Evolutionary conservation across 805 yeast species (phyloP), one percentile per base, ranked within the genome.

Genomic region (Wickerhamiella domercqiae): DNA sequence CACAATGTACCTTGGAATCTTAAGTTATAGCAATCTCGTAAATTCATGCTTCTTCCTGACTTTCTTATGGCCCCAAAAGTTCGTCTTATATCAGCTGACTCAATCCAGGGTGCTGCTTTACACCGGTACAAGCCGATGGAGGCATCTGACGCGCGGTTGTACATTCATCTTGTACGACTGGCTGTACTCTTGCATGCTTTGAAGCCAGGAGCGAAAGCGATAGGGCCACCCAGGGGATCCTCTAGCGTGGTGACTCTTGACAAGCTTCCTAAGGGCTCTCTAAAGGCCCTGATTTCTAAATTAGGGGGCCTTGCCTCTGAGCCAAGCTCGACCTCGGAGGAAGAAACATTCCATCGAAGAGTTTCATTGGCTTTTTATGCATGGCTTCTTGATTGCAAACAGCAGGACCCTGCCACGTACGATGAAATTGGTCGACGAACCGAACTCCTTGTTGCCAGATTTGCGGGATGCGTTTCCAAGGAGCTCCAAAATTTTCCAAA

Each of bases 321-420:
- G 62, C 26, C 26, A 24, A n/a, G 21, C 5, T 7, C 20, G 5
- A 47, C 37, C 29, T 44, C 34, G 62, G 62, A 37, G 43, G 59
- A 32, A 14, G 29, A 37, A 13, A 34, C 60, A 29, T 72, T 69
- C 36, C 72, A 67, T 4, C 56, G 66, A 39, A 65, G 76, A 9
- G 62, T 75, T 36, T 61, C 76, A 33, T 54, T 78, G 19, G 68
- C 79, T 19, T 65, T 77, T 40, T 78, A 78, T 52, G 74, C 73
- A 39, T 76, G 73, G 32, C 47, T 73, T 21, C 57, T 75, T 26
- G 59, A 60, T n/a, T 34, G 43, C 46, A 61, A 58, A 25, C 50
- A 47, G 21, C 41, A 56, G 30, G 53, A 49, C 13, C 60, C 61
- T 17, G 56, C 60, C 7, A 34, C 29, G 3, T 37, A 43, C 17